These are phyloP conservation scores for Castanopsis chinensis DNA, from an alignment of 306 rosid genomes.

Conservation along the genomic window DNA sequence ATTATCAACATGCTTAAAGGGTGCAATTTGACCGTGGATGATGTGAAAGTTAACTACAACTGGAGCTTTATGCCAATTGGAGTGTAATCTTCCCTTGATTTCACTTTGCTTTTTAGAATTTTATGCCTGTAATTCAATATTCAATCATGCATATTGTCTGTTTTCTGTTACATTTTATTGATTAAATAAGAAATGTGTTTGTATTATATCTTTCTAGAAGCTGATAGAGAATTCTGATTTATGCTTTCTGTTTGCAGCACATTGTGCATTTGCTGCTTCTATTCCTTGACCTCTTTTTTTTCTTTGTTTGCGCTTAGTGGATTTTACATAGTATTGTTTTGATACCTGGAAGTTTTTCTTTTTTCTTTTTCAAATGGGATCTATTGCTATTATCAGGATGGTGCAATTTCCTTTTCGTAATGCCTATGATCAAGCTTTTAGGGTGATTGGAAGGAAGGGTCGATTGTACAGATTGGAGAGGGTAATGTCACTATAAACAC, in stretches of 20 bases:
- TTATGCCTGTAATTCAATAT: background rate
- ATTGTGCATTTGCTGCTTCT: background rate
- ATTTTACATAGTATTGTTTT: background rate
- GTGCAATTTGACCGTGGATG: conserved; percentile 61
- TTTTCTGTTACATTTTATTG: background rate
- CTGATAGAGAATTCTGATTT: background rate
- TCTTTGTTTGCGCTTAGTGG: background rate
- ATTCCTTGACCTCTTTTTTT: background rate
- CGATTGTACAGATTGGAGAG: conserved; percentile 56
- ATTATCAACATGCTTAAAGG: conserved; percentile 60
- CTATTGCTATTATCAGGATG: conserved; percentile 54
- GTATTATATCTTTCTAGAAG: too few relatives aligned
- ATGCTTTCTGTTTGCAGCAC: background rate
- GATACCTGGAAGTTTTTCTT: background rate
- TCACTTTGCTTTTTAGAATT: conserved; percentile 1
- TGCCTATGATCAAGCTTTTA: conserved; percentile 39
- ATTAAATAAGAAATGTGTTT: too few relatives aligned
- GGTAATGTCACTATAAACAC: conserved; percentile 46
- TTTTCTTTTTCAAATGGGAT: background rate
- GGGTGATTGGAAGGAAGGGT: conserved; percentile 31
- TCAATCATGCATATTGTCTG: background rate
- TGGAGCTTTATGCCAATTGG: conserved; percentile 34
- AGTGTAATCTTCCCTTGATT: conserved; percentile 49
- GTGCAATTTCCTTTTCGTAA: conserved; percentile 52
- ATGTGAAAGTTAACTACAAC: conserved; percentile 67